These are phyloP conservation scores for Leptographium radiaticola DNA, from an alignment of 2,329 filamentous ascomycete species.

Conservation along the genomic window DNA sequence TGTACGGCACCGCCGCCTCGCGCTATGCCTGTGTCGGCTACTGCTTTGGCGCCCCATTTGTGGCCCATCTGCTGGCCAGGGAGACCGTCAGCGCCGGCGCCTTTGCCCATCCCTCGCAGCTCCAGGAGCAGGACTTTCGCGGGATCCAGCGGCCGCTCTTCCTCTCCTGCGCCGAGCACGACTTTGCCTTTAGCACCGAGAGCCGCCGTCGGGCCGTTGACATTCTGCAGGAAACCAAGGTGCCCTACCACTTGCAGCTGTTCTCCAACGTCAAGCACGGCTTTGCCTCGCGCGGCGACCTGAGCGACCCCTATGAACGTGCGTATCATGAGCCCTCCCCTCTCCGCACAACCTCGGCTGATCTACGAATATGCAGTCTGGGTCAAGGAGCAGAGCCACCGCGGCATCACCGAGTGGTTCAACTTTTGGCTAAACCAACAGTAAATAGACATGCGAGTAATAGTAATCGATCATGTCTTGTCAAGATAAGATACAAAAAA, in stretches of 20 bases:
- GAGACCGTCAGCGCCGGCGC: constrained; percentile 27
- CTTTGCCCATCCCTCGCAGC: constrained; percentile 35
- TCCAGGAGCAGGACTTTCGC: constrained; percentile 32
- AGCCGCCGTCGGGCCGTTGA: constrained; percentile 27
- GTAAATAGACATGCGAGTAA: neutral
- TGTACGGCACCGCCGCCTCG: constrained; percentile 20
- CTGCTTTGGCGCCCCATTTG: constrained; percentile 30
- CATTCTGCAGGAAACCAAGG: constrained; percentile 24
- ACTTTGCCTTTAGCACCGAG: constrained; percentile 27
- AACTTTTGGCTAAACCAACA: constrained; percentile 8
- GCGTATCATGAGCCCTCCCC: constrained; percentile 17
- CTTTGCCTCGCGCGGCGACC: constrained; percentile 9
- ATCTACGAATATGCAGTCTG: constrained; percentile 3
- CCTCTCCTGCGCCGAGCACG: constrained; percentile 30
- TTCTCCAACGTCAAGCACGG: constrained; percentile 39
- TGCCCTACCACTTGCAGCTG: constrained; percentile 48
- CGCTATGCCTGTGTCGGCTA: constrained; percentile 29
- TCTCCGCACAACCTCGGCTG: neutral
- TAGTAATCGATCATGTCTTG: no score
- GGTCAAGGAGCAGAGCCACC: constrained; percentile 13
- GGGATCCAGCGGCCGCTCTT: constrained; percentile 27
- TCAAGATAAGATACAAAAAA: neutral
- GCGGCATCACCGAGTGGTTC: constrained; percentile 12
- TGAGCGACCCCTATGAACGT: constrained; percentile 25
- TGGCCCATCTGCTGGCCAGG: constrained; percentile 25